Conservation (phyloP, 2,329 filamentous ascomycete species). For the Talaromyces sp. region DNA sequence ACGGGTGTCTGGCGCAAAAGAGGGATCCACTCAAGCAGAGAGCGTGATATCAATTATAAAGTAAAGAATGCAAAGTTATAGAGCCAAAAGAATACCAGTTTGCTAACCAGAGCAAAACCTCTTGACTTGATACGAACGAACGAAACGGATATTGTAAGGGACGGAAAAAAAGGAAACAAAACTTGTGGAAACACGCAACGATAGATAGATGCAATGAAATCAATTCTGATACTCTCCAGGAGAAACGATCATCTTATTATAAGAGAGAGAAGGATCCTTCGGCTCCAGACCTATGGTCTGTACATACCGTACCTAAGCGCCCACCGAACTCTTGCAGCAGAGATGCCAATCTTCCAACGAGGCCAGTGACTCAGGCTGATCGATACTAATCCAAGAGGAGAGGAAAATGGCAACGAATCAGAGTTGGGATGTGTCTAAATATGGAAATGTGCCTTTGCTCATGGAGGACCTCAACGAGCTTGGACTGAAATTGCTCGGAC, state of each 20-base stretch:
- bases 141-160: conserved; percentile 10
- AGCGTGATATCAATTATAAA: neutral
- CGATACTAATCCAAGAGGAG: neutral
- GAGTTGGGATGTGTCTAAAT: neutral
- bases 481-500: neutral
- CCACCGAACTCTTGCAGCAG: neutral
- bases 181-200: neutral
- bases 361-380: neutral
- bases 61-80: neutral
- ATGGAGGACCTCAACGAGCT: neutral
- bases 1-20: neutral
- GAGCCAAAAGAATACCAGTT: conserved; percentile 10
- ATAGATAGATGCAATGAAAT: neutral
- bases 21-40: neutral
- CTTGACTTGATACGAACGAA: conserved; percentile 1
- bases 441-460: neutral
- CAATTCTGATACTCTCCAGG: neutral
- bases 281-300: neutral
- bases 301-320: neutral
- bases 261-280: neutral
- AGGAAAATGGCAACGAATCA: conserved; percentile 2
- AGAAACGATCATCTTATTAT: conserved; percentile 13
- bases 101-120: conserved; percentile 17
- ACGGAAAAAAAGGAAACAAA: neutral
- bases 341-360: neutral